Evolutionary conservation across 805 yeast genomes (phyloP), one percentile per base, ranked within the genome.

Genomic region (Lachancea thermotolerans): DNA sequence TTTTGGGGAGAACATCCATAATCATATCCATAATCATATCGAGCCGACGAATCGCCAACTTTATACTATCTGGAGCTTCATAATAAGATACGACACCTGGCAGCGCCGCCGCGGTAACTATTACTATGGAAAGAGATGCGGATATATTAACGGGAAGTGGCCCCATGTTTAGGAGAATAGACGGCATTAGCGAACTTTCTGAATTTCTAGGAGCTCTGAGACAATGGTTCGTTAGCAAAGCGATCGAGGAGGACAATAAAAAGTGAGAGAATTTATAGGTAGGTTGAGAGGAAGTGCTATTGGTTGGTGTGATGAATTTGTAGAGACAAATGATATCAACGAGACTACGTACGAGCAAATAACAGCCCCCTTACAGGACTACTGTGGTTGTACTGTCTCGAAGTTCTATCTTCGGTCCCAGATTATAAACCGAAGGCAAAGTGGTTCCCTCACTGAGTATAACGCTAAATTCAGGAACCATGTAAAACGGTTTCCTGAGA

Each of bases 241-340:
- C 36, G n/a, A 33, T 33, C 17, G 36, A 33, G 17, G 17, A 33
- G 10, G 36, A 33, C 16, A 33, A 12, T 10, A 33, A 15, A 33
- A 33, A 33, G 36, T 33, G 17, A 33, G 36, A 33, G 36, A 33
- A 15, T 33, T 33, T 10, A 33, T 9, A n/a, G 36, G 36, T 15
- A n/a, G 36, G 17, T 33, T 33, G 17, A 33, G 36, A 33, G 36
- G 36, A 33, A 33, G 36, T n/a, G 36, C 36, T 8, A 33, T 33
- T n/a, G 36, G n/a, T 15, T 33, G 36, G 36, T 33, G 9, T 33
- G 14, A 33, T 9, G 36, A 14, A 33, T 33, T 33, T n/a, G 14
- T 14, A n/a, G 36, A 33, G 17, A 15, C 17, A 12, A 33, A 33
- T 14, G 36, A 33, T 33, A 33, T 33, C 10, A 33, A 33, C 36